Conservation (phyloP, 2,329 filamentous ascomycete genomes). For the Fusarium mexicanum region DNA sequence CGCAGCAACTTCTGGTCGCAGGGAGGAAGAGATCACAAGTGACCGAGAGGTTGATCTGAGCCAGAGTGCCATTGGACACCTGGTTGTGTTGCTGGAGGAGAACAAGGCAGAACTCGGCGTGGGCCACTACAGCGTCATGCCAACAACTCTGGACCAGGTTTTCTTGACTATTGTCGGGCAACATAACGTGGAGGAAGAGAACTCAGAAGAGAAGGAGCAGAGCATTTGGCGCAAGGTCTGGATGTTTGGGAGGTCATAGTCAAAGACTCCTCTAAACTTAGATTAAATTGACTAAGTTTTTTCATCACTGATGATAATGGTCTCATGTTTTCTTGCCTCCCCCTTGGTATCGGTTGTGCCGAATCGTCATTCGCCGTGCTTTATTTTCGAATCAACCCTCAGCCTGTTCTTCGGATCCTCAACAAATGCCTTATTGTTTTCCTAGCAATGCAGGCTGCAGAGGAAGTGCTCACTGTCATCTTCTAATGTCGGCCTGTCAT, state of each 20-base stretch:
- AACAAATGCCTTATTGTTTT: slow-evolving; percentile 45
- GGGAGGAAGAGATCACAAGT: slow-evolving; percentile 37
- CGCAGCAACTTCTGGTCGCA: slow-evolving; percentile 34
- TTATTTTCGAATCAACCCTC: slow-evolving; percentile 46
- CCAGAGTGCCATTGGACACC: slow-evolving; percentile 68
- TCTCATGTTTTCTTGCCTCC: no score
- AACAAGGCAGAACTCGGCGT: slow-evolving; percentile 75
- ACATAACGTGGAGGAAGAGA: slow-evolving; percentile 82
- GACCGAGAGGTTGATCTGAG: slow-evolving; percentile 41
- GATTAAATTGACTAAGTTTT: no score
- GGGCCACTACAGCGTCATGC: slow-evolving; percentile 86
- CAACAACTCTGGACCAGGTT: slow-evolving; percentile 89
- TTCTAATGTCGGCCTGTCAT: slow-evolving; percentile 43
- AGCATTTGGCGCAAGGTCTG: slow-evolving; percentile 36
- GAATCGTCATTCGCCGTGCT: slow-evolving; percentile 48
- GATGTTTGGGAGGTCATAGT: slow-evolving; percentile 39
- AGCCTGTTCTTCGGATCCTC: slow-evolving; percentile 35
- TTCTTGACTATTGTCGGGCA: slow-evolving; percentile 86
- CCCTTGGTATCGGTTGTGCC: slow-evolving; percentile 41
- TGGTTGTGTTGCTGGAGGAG: slow-evolving; percentile 79
- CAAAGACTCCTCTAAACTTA: neutral
- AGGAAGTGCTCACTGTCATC: slow-evolving; percentile 44
- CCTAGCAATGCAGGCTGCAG: slow-evolving; percentile 43
- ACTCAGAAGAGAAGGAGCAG: slow-evolving; percentile 54
- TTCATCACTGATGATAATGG: no score